Evolutionary conservation across 805 yeast species (phyloP).

Genomic region (Candida caryicola): DNA sequence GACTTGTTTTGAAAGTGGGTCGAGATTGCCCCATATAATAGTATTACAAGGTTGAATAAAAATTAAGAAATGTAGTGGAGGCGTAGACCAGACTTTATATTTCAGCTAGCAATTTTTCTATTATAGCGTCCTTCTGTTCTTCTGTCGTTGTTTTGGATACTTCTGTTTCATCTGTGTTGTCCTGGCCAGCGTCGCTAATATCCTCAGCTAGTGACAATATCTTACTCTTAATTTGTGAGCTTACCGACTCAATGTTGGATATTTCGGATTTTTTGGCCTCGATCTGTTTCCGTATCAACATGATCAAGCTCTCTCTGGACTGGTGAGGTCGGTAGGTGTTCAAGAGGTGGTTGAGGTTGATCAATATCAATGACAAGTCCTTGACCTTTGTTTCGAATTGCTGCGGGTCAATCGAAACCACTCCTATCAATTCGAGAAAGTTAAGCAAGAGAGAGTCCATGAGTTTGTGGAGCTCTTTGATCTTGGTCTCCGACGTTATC

Average conservation of each 20-base stretch:
- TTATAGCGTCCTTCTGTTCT: constrained; percentile 2
- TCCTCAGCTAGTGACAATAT: constrained; percentile 23
- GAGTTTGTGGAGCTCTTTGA: constrained; percentile 74
- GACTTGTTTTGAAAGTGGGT: constrained; percentile 28
- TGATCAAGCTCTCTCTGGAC: constrained; percentile 81
- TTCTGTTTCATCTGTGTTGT: background rate
- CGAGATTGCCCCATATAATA: background rate
- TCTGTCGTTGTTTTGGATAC: background rate
- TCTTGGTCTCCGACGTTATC: constrained; percentile 44
- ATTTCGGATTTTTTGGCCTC: constrained; percentile 60
- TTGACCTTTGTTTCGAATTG: constrained; percentile 62
- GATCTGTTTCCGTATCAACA: constrained; percentile 69
- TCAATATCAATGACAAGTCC: constrained; percentile 71
- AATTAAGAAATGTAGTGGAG: too few relatives aligned
- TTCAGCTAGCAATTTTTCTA: constrained; percentile 5
- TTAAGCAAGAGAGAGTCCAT: constrained; percentile 75
- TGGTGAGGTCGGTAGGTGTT: constrained; percentile 96
- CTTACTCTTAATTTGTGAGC: constrained; percentile 36
- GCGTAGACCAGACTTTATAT: too few relatives aligned
- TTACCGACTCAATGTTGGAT: constrained; percentile 38
- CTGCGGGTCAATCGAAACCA: constrained; percentile 71
- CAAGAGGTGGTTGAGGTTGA: constrained; percentile 86
- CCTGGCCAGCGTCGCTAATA: background rate
- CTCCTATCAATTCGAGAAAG: constrained; percentile 78
- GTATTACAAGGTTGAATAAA: background rate